Base-by-base conservation (phyloP, 768 basidiomycete species). In the Ramaria rubella region DNA sequence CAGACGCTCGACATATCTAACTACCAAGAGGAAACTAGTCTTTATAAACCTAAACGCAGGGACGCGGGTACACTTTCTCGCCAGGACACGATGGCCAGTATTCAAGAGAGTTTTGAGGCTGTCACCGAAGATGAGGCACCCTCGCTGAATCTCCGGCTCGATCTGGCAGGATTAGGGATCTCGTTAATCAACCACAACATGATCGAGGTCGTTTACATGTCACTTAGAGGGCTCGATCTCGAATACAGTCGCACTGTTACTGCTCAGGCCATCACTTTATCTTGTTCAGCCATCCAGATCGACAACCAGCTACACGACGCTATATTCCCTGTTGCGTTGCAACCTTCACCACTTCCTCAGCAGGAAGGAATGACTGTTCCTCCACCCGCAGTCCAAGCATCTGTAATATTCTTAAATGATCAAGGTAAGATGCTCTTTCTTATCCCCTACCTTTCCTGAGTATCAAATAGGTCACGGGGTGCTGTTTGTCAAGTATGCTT, bases 271-370 rank as follows among this genome's bases (percentile, higher is more conserved):
- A 75, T 94, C 52, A 90, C 82, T 48, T 36, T 98, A 33, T 82
- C 86, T 7, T 88, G 87, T 65, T 90, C 88, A n/a, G 85, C 79
- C 63, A 77, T 99, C 11, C 94, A 98, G 68, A 80, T 98, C 58
- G 96, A 99, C 72, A 99, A 98, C 66, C 96, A 99, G 67, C 80
- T 99, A 12, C 95, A 98, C 58, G 96, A 98, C 57, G 94, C 93
- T 17, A 67, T 94, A 12, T 99, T 86, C 74, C 94, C 96, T 2
- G 94, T 98, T 55, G 83, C 98, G 55, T 75, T 98, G 43, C 95
- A 98, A 66, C 95, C 96, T 0, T 93, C 92, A 6, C 90, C 93
- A 0, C 79, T 97, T 30, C 77, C 86, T 6, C 87, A 83, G 64
- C 83, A 90, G 59, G 80, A 81, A 0, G 82, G 78, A 55, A 84